Conservation (phyloP, 306 rosid species). For the Spatholobus suberectus region DNA sequence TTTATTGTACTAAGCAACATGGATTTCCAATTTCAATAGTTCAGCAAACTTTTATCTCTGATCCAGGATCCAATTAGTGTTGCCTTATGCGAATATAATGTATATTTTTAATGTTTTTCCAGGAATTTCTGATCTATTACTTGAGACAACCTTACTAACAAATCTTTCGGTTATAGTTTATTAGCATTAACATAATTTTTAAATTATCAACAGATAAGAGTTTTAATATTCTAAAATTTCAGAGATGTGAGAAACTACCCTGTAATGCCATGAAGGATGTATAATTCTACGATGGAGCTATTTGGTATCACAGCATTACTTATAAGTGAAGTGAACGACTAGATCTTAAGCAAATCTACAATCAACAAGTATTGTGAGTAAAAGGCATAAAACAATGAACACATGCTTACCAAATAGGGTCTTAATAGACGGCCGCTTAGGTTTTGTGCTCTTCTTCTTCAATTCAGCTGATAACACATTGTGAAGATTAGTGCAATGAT, state of each 20-base stretch:
- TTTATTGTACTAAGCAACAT: constrained; percentile 9
- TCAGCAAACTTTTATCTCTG: constrained; percentile 4
- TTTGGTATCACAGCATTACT: not conserved
- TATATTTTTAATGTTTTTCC: constrained; percentile 4
- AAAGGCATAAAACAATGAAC: constrained; percentile 3
- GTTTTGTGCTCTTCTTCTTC: constrained; percentile 90
- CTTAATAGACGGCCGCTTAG: constrained; percentile 93
- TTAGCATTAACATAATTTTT: not conserved
- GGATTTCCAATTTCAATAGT: constrained; percentile 11
- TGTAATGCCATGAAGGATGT: not conserved
- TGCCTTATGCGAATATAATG: not conserved
- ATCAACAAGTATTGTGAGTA: not conserved
- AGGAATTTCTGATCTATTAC: constrained; percentile 29
- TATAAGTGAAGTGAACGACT: constrained; percentile 3
- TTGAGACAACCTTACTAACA: not conserved
- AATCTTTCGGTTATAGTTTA: not conserved
- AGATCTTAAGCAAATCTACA: constrained; percentile 18
- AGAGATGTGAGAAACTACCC: not conserved
- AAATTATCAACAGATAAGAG: not conserved
- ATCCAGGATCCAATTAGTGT: not conserved
- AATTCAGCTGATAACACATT: constrained; percentile 73
- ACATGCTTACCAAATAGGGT: constrained; percentile 80
- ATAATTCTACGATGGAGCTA: not conserved
- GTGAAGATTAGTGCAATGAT: constrained; percentile 12
- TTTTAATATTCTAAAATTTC: constrained; percentile 11